Percentiles rank a stretch among this genome's conserved stretches.
phyloP scores from a whole-genome alignment of 2,329 filamentous ascomycete species.

The Exophiala calicioides region DNA sequence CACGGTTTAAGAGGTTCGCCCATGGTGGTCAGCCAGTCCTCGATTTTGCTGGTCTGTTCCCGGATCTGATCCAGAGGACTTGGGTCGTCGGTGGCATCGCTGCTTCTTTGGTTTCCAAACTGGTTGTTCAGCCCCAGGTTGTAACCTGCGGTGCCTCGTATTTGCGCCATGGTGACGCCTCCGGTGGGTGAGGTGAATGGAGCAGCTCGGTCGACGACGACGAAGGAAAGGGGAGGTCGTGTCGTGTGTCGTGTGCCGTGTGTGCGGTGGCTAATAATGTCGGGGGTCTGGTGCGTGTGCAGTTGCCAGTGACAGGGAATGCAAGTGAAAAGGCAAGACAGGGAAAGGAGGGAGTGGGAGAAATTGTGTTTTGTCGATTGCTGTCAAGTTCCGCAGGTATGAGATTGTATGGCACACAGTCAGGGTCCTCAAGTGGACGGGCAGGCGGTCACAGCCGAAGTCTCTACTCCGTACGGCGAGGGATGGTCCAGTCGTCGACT shows the following conservation, averaged over 20 bases:
- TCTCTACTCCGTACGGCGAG: too few species aligned
- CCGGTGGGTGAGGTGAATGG: constrained; percentile 1
- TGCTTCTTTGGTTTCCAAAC: constrained; percentile 63
- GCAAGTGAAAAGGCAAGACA: too few species aligned
- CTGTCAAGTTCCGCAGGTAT: constrained; percentile 13
- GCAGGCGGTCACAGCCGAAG: too few species aligned
- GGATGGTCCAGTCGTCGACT: too few species aligned
- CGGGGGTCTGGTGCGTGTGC: too few species aligned
- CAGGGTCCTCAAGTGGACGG: not conserved
- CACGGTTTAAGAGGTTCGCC: constrained; percentile 95
- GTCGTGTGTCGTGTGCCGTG: too few species aligned
- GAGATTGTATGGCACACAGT: constrained; percentile 17
- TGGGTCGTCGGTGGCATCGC: constrained; percentile 65
- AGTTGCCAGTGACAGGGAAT: too few species aligned
- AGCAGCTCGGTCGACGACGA: too few species aligned
- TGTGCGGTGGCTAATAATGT: too few species aligned
- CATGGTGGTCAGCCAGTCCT: constrained; percentile 83
- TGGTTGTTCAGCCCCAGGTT: constrained; percentile 75
- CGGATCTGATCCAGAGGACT: constrained; percentile 85
- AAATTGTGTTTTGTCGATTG: constrained; percentile 7
- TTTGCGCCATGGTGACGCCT: constrained; percentile 48
- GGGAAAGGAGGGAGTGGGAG: constrained; percentile 14
- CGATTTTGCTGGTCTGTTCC: constrained; percentile 96
- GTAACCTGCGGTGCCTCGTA: constrained; percentile 74
- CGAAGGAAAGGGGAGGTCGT: too few species aligned